phyloP scores from a whole-genome alignment of 352 stramenopile species.

The Phytophthora capsici region DNA sequence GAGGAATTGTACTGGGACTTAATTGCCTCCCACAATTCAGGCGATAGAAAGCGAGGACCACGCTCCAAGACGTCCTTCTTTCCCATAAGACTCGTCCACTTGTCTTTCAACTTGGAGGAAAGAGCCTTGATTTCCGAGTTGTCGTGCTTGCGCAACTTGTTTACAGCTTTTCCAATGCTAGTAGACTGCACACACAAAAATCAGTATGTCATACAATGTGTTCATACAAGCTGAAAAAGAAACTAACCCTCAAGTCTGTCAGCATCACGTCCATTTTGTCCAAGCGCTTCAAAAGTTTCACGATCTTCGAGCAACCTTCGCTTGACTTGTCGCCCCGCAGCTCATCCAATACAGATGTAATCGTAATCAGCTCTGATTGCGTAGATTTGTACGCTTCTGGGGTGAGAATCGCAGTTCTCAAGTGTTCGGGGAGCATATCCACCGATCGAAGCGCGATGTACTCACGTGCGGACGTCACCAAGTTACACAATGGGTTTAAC shows the following conservation, averaged over 20 bases:
- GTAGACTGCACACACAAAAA: constrained; percentile 53
- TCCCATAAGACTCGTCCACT: constrained; percentile 83
- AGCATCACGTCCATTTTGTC: constrained; percentile 78
- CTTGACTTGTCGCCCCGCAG: constrained; percentile 43
- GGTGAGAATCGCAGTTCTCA: constrained; percentile 80
- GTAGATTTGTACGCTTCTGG: constrained; percentile 83
- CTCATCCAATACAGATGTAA: constrained; percentile 68
- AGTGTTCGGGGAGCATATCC: constrained; percentile 83
- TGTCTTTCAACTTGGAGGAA: constrained; percentile 68
- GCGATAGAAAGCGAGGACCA: constrained; percentile 64
- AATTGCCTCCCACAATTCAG: constrained; percentile 76
- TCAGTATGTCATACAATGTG: constrained; percentile 13
- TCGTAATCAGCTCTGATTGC: constrained; percentile 73
- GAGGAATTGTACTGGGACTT: constrained; percentile 86
- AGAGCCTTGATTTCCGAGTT: constrained; percentile 53
- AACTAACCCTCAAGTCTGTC: constrained; percentile 75
- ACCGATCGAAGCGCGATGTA: constrained; percentile 86
- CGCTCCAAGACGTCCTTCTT: constrained; percentile 64
- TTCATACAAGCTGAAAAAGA: background rate
- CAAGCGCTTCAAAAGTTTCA: constrained; percentile 72
- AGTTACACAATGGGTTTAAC: constrained; percentile 74
- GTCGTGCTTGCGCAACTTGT: constrained; percentile 85
- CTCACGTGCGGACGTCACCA: constrained; percentile 82
- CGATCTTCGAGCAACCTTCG: constrained; percentile 45
- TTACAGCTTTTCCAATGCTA: constrained; percentile 86